These are phyloP conservation scores for Echria macrotheca DNA, from an alignment of 495 filamentous ascomycete genomes.

Conservation along the genomic window DNA sequence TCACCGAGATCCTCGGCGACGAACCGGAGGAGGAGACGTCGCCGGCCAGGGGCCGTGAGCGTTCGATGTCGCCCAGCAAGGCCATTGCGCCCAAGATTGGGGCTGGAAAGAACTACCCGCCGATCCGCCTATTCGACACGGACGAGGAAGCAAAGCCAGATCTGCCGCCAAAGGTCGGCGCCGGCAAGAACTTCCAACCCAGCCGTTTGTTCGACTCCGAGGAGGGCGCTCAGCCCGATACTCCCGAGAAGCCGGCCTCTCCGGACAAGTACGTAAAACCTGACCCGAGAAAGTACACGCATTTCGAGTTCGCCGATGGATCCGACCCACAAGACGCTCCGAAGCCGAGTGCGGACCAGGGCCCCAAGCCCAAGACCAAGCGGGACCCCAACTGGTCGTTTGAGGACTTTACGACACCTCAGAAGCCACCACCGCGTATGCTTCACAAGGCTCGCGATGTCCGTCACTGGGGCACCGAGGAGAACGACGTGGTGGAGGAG, in stretches of 20 bases:
- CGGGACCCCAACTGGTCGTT: slow-evolving; percentile 74
- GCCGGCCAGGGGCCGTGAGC: slow-evolving; percentile 43
- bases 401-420: slow-evolving; percentile 76
- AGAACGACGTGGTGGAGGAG: slow-evolving; percentile 55
- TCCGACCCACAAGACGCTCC: slow-evolving; percentile 36
- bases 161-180: slow-evolving; percentile 59
- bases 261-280: slow-evolving; percentile 45
- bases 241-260: slow-evolving; percentile 25
- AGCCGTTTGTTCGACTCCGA: slow-evolving; percentile 20
- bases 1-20: slow-evolving; percentile 48
- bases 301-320: slow-evolving; percentile 80
- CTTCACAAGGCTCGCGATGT: slow-evolving; percentile 46
- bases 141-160: slow-evolving; percentile 47
- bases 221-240: slow-evolving; percentile 28
- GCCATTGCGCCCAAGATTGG: slow-evolving; percentile 58
- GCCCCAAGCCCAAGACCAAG: slow-evolving; percentile 51
- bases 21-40: slow-evolving; percentile 36
- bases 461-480: slow-evolving; percentile 67
- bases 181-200: slow-evolving; percentile 55
- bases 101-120: slow-evolving; percentile 63
- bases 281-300: slow-evolving; percentile 70
- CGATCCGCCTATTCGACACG: slow-evolving; percentile 64
- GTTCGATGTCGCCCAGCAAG: slow-evolving; percentile 39
- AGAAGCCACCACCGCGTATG: slow-evolving; percentile 52
- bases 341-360: slow-evolving; percentile 17